phyloP scores from a whole-genome alignment of 495 filamentous ascomycete species.

The Jackrogersella minutella region DNA sequence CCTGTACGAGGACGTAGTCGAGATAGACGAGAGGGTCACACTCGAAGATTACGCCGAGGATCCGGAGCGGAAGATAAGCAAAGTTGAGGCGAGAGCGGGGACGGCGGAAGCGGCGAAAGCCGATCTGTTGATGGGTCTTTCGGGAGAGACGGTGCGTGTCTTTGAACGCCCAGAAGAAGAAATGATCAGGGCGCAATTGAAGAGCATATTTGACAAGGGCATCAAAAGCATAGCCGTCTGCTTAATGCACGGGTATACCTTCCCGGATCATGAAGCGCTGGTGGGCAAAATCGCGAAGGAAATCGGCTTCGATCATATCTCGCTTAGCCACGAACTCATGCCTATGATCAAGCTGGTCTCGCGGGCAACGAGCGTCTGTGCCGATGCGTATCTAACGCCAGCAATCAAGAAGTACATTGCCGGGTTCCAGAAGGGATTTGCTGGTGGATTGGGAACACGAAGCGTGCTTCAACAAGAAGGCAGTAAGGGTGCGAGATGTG shows the following conservation, averaged over 20 bases:
- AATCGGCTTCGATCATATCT: slow-evolving; percentile 79
- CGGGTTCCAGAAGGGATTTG: slow-evolving; percentile 82
- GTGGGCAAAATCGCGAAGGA: slow-evolving; percentile 73
- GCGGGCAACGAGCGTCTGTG: slow-evolving; percentile 89
- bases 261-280: slow-evolving; percentile 74
- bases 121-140: slow-evolving; percentile 70
- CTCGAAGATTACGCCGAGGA: slow-evolving; percentile 89
- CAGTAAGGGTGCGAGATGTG: slow-evolving; percentile 68
- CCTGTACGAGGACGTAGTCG: slow-evolving; percentile 76
- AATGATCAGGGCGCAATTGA: slow-evolving; percentile 60
- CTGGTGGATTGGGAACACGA: slow-evolving; percentile 71
- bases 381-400: slow-evolving; percentile 95
- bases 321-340: slow-evolving; percentile 79
- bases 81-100: slow-evolving; percentile 57
- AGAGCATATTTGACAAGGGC: slow-evolving; percentile 67
- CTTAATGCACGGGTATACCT: slow-evolving; percentile 84
- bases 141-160: slow-evolving; percentile 74
- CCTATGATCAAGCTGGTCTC: slow-evolving; percentile 95
- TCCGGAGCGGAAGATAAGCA: slow-evolving; percentile 65
- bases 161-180: slow-evolving; percentile 65
- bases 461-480: slow-evolving; percentile 68
- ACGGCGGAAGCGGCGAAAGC: slow-evolving; percentile 53
- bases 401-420: slow-evolving; percentile 95
- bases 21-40: slow-evolving; percentile 85
- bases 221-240: slow-evolving; percentile 78